Conservation (phyloP, 2,329 filamentous ascomycete species). For the Beauveria rudraprayagi region DNA sequence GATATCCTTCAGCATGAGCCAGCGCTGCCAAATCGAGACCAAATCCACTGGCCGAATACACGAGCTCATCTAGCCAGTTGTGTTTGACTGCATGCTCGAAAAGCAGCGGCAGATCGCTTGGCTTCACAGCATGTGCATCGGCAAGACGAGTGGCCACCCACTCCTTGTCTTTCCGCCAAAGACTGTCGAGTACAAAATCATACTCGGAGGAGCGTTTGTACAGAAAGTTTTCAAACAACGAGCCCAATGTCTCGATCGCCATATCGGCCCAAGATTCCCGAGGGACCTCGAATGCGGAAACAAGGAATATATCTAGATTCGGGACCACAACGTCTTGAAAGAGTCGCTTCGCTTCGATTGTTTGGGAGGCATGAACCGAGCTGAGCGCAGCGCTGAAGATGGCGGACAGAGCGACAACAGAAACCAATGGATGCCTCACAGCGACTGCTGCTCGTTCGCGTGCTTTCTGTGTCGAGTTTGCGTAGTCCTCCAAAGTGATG, state of each 20-base stretch:
- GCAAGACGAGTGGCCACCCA: constrained; percentile 80
- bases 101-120: constrained; percentile 34
- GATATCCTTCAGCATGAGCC: constrained; percentile 70
- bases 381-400: constrained; percentile 59
- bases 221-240: constrained; percentile 76
- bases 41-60: constrained; percentile 72
- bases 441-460: constrained; percentile 51
- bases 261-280: constrained; percentile 65
- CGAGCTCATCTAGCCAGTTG: constrained; percentile 74
- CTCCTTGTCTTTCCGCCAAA: constrained; percentile 83
- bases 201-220: constrained; percentile 69
- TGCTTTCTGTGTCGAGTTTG: constrained; percentile 39
- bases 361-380: constrained; percentile 53
- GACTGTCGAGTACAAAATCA: constrained; percentile 81
- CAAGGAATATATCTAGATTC: constrained; percentile 71
- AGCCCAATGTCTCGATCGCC: constrained; percentile 66
- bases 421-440: constrained; percentile 79
- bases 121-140: constrained; percentile 71
- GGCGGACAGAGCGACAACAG: constrained; percentile 69
- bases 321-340: constrained; percentile 62
- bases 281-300: constrained; percentile 68
- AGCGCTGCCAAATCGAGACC: constrained; percentile 80
- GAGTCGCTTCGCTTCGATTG: constrained; percentile 53
- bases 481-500: constrained; percentile 57
- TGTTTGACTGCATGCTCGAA: constrained; percentile 66